phyloP scores from a whole-genome alignment of 129 eudicot genomes.

The Sambucus nigra region DNA sequence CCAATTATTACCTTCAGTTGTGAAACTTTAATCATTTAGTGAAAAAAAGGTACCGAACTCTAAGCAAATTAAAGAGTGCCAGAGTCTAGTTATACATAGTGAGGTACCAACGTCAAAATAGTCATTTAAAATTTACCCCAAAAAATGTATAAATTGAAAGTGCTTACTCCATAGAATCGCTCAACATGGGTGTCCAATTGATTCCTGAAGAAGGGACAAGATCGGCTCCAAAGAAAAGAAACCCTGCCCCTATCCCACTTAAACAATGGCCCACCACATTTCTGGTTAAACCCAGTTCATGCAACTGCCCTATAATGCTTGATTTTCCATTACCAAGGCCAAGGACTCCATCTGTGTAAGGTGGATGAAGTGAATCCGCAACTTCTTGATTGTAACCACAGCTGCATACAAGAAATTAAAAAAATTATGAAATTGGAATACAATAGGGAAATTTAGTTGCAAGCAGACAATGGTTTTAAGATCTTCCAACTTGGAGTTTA shows the following conservation, averaged over 20 bases:
- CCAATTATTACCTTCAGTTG: too few relatives aligned
- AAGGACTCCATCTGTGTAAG: conserved; percentile 86
- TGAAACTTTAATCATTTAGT: too few relatives aligned
- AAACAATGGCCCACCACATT: conserved; percentile 89
- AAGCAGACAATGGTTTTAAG: too few relatives aligned
- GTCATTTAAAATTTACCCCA: too few relatives aligned
- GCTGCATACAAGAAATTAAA: conserved; percentile 25
- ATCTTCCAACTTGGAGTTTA: too few relatives aligned
- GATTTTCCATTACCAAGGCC: conserved; percentile 84
- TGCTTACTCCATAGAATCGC: conserved; percentile 49
- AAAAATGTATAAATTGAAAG: conserved; percentile 1
- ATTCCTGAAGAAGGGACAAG: conserved; percentile 59
- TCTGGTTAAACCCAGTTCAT: conserved; percentile 46
- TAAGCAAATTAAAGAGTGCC: too few relatives aligned
- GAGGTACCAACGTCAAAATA: too few relatives aligned
- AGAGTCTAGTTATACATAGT: too few relatives aligned
- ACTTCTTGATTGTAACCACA: conserved; percentile 96
- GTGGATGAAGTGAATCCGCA: conserved; percentile 40
- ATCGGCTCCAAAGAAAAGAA: conserved; percentile 74
- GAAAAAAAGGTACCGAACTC: too few relatives aligned
- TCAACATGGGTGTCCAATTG: conserved; percentile 58
- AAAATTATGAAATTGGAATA: neutral
- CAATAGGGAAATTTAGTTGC: neutral
- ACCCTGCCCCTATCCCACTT: conserved; percentile 75
- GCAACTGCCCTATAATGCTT: conserved; percentile 64